Percentiles rank a stretch among this genome's conserved stretches.
phyloP scores from a whole-genome alignment of 495 filamentous ascomycete species.

The Lepraria neglecta region DNA sequence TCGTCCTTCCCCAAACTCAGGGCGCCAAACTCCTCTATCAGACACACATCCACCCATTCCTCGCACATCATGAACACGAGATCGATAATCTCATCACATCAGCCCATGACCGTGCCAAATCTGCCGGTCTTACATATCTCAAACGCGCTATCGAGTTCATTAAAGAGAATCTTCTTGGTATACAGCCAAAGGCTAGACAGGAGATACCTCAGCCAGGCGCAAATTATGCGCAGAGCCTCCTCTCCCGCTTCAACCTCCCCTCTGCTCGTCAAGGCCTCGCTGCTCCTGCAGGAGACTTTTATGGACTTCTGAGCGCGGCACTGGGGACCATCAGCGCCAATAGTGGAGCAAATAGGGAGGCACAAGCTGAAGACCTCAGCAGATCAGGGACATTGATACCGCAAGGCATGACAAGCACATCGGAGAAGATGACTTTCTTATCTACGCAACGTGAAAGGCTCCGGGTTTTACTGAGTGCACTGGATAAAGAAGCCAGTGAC shows the following conservation, averaged over 20 bases:
- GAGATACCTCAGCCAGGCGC: constrained; percentile 36
- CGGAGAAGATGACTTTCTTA: constrained; percentile 65
- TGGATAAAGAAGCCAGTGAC: constrained; percentile 64
- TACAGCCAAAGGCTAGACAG: constrained; percentile 41
- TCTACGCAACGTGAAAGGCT: constrained; percentile 67
- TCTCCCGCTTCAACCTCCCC: constrained; percentile 81
- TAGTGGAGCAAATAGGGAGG: constrained; percentile 41
- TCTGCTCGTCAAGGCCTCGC: constrained; percentile 36
- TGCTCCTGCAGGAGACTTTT: constrained; percentile 57
- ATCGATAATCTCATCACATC: constrained; percentile 87
- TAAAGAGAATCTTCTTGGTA: constrained; percentile 65
- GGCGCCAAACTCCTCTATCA: constrained; percentile 82
- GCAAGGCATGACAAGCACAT: constrained; percentile 50
- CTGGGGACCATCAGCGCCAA: constrained; percentile 44
- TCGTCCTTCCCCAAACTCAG: constrained; percentile 94
- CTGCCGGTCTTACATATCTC: constrained; percentile 73
- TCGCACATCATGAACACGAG: constrained; percentile 75
- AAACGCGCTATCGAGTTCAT: constrained; percentile 70
- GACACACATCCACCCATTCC: constrained; percentile 78
- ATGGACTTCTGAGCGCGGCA: constrained; percentile 67
- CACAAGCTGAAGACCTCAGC: constrained; percentile 47
- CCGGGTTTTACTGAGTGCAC: constrained; percentile 59
- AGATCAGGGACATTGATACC: constrained; percentile 62
- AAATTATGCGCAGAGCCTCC: constrained; percentile 70
- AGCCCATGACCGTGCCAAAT: constrained; percentile 71